Evolutionary conservation across 805 yeast species (phyloP).

Genomic region (Pichia occidentalis): DNA sequence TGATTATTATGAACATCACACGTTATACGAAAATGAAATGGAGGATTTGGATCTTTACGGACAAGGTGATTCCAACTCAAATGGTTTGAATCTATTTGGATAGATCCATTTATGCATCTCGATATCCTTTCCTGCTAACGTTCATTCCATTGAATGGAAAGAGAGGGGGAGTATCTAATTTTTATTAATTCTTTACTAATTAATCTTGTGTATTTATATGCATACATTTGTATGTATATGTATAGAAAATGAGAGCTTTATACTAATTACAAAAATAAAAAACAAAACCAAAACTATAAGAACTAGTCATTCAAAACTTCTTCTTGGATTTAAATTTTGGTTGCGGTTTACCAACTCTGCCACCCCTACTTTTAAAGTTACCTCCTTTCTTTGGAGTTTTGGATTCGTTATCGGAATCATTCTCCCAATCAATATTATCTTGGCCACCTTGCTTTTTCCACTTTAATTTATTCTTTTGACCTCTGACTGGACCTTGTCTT

Average conservation of each 20-base stretch:
- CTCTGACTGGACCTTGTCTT: constrained; percentile 86
- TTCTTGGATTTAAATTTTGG: constrained; percentile 52
- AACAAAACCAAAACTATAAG: neutral
- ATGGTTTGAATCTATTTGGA: constrained; percentile 18
- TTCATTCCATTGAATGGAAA: neutral
- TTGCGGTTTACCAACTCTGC: constrained; percentile 29
- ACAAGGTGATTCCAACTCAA: constrained; percentile 5
- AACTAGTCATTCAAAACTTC: constrained; percentile 39
- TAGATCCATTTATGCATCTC: constrained; percentile 2
- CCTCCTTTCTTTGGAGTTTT: constrained; percentile 7
- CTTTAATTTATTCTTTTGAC: constrained; percentile 86
- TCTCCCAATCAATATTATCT: constrained; percentile 48
- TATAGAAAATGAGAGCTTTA: no score
- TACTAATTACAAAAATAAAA: no score
- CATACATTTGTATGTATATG: no score
- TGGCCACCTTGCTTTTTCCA: constrained; percentile 52
- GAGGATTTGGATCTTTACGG: constrained; percentile 18
- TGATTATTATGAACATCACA: constrained; percentile 24
- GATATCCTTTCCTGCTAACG: neutral
- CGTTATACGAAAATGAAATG: constrained; percentile 9
- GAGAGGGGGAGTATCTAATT: no score
- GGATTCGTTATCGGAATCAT: constrained; percentile 22
- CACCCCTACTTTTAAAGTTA: constrained; percentile 13
- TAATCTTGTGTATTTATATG: no score
- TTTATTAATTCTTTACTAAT: no score